Base-by-base conservation (phyloP, 345 rosid genomes). In the Eucalyptus lansdowneana region DNA sequence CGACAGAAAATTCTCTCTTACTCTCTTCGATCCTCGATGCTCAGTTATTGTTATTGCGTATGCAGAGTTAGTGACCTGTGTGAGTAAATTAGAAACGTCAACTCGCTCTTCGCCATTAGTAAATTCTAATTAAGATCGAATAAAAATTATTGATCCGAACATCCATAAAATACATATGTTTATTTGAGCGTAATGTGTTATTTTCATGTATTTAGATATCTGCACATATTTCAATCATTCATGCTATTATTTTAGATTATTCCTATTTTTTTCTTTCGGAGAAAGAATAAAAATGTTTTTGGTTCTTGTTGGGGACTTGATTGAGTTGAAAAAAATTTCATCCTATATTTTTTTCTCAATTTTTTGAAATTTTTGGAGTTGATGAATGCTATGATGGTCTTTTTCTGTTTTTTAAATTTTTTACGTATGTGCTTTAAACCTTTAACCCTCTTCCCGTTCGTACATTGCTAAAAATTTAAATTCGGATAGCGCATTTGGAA, bases 101-200 rank as follows among this genome's bases (percentile, higher is more conserved):
- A 69, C 42, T 31, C 11, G 1, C 5, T 62, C 17, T 4, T 14
- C 72, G 5, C 37, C 31, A 13, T 62, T 29, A 27, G 15, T 29
- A 62, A 62, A 27, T 62, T 62, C 2, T 29, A 13, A 7, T 29
- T 14, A 29, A 62, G 72, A 29, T 29, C 3, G 14, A 7, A 13
- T 4, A 2, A 15, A 29, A 62, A 15, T 14, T 62, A 29, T n/a
- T 6, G 17, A 62, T 29, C 5, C 3, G 1, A 29, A 62, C 0
- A 2, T 15, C 4, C 17, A 29, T 62, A 0, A 62, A 29, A 62
- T 62, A 62, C 17, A 13, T 29, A 62, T 1, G 0, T 29, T 29
- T 62, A 62, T 7, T 12, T 0, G 0, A 29, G 0, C 4, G 0
- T 29, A 1, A 29, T 11, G 17, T 29, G 17, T 29, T 0, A 14